Evolutionary conservation across 2,329 filamentous ascomycete genomes (phyloP), one percentile per base, ranked within the genome.

Genomic region (Trichophyton equinum): DNA sequence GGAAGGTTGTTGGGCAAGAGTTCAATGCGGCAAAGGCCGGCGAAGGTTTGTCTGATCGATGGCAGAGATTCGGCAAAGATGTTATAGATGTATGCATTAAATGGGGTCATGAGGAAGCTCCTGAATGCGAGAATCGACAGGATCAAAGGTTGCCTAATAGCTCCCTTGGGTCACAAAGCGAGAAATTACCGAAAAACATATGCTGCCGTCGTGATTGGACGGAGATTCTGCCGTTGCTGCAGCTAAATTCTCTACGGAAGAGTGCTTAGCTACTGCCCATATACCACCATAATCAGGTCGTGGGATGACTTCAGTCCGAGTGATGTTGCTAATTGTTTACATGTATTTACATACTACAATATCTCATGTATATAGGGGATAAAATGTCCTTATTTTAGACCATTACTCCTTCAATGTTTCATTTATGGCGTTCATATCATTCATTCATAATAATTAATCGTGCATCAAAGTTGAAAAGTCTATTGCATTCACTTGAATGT

Each of bases 51-150:
- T 18, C 62, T 1, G 61, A 65, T 2, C 68, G 67, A 1, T 75
- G 73, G 71, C 61, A 65, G 9, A 59, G 61, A 30, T 65, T 72
- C 15, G 68, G 67, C 22, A 65, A 60, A 36, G 62, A 65, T 6
- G 68, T 70, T 38, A 74, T 71, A 55, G 73, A 71, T 46, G 72
- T 71, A 2, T 73, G 68, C 60, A 62, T 76, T 25, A 65, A 63
- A 27, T 73, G 72, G 71, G 61, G 62, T 30, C 53, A 58, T 22
- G 62, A 58, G 6, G 25, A 25, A 9, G 4, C 30, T 1, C 53
- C 57, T 49, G 22, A 20, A 11, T 20, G 25, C 25, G 42, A 36
- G 51, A 49, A 15, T 30, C 46, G 38, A 4, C 57, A 33, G 15
- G 25, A 22, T 8, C 33, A 36, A 13, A 49, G 53, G 25, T 36